A percentile compares a stretch with the other conserved stretches of the same genome.
phyloP scores from a whole-genome alignment of 108 stramenopile species.

The Cyclostephanos invisitatus region DNA sequence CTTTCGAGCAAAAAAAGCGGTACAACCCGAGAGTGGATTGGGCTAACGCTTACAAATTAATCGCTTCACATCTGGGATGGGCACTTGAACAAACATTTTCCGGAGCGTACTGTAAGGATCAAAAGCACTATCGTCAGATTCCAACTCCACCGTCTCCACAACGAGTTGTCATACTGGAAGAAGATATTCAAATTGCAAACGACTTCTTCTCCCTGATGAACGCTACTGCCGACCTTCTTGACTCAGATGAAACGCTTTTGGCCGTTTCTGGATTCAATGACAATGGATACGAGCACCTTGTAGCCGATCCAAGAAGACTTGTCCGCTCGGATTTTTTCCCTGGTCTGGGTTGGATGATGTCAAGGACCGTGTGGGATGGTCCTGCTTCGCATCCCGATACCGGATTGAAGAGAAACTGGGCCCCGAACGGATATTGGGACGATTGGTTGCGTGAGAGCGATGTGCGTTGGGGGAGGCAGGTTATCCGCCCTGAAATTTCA shows the following conservation, averaged over 20 bases:
- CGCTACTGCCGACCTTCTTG: conserved; percentile 79
- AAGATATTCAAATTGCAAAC: conserved; percentile 85
- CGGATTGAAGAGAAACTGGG: conserved; percentile 60
- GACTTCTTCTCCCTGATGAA: conserved; percentile 93
- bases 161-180: conserved; percentile 88
- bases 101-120: conserved; percentile 19
- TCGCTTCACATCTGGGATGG: conserved; percentile 85
- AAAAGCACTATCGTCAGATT: conserved; percentile 29
- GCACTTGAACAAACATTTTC: conserved; percentile 78
- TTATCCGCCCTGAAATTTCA: conserved; percentile 84
- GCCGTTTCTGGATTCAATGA: conserved; percentile 96
- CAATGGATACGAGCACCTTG: conserved; percentile 74
- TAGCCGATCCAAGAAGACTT: conserved; percentile 55
- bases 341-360: conserved; percentile 96
- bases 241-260: conserved; percentile 68
- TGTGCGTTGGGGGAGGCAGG: conserved; percentile 76
- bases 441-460: conserved; percentile 93
- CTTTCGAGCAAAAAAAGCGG: conserved; percentile 13
- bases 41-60: conserved; percentile 56
- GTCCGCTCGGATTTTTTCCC: conserved; percentile 93
- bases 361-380: conserved; percentile 67
- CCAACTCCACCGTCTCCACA: conserved; percentile 36
- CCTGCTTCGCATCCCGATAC: conserved; percentile 44
- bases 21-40: conserved; percentile 20
- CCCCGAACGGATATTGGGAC: conserved; percentile 90